Evolutionary conservation across 345 rosid species (phyloP).

Genomic region (Trapa incisa): DNA sequence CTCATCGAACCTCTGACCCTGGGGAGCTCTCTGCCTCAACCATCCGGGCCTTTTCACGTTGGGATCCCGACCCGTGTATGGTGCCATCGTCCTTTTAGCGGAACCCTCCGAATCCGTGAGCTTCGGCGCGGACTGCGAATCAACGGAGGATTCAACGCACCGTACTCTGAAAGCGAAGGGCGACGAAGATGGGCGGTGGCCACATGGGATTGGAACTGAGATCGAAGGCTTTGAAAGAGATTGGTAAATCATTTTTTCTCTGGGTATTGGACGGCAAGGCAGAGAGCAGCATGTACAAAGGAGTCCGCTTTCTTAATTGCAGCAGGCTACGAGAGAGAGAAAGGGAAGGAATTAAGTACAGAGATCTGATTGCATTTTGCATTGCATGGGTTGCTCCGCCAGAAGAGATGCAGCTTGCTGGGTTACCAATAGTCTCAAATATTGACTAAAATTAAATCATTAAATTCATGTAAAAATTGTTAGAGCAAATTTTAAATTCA

Average conservation of each 20-base stretch:
- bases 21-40: constrained; percentile 91
- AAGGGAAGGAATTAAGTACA: background rate
- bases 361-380: background rate
- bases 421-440: too few relatives aligned
- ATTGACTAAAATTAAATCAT: too few relatives aligned
- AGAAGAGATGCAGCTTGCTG: background rate
- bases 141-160: constrained; percentile 16
- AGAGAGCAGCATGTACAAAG: background rate
- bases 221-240: constrained; percentile 38
- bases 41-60: constrained; percentile 72
- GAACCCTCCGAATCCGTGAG: constrained; percentile 20
- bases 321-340: background rate
- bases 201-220: constrained; percentile 26
- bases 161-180: constrained; percentile 21
- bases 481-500: too few relatives aligned
- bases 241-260: constrained; percentile 20
- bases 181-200: constrained; percentile 13
- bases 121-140: constrained; percentile 13
- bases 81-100: constrained; percentile 32
- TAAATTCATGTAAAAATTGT: too few relatives aligned
- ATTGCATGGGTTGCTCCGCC: constrained; percentile 11
- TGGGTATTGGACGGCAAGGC: background rate
- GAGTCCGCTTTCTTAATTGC: background rate
- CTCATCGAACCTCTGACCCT: constrained; percentile 60
- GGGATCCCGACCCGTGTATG: constrained; percentile 77